Evolutionary conservation across 179 eudicot genomes (phyloP).

Genomic region (Beta lomatogona): DNA sequence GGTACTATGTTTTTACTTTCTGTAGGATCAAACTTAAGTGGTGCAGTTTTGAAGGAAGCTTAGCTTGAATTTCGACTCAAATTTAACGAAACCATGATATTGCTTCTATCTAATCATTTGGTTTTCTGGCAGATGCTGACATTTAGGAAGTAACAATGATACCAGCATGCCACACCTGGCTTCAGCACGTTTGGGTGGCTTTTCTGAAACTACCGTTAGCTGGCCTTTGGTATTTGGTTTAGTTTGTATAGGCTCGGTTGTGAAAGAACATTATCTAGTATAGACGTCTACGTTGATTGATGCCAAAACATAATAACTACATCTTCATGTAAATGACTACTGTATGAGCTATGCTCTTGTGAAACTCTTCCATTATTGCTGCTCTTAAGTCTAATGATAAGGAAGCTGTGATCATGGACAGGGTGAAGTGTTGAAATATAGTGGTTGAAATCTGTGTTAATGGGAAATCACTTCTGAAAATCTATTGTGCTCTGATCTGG

Average conservation of each 20-base stretch:
- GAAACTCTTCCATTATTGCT: background rate
- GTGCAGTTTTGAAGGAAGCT: too few relatives aligned
- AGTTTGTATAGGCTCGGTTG: conserved; percentile 5
- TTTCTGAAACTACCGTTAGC: background rate
- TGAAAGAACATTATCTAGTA: background rate
- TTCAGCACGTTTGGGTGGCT: background rate
- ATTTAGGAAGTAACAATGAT: background rate
- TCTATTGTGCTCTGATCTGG: too few relatives aligned
- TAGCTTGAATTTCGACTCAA: background rate
- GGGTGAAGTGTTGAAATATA: too few relatives aligned
- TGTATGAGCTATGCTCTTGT: background rate
- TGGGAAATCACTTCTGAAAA: too few relatives aligned
- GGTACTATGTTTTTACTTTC: conserved; percentile 13
- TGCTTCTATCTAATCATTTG: background rate
- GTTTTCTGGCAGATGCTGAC: background rate
- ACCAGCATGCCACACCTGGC: background rate
- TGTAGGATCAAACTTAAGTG: background rate
- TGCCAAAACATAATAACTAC: background rate
- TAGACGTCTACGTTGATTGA: background rate
- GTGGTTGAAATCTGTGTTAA: too few relatives aligned
- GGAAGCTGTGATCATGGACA: too few relatives aligned
- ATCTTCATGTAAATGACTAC: conserved; percentile 3
- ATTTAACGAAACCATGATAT: background rate
- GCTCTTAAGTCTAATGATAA: background rate
- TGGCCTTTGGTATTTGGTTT: background rate